Evolutionary conservation across 1,139 yeast species (phyloP), one percentile per base, ranked within the genome.

Genomic region (Pichia sp.): DNA sequence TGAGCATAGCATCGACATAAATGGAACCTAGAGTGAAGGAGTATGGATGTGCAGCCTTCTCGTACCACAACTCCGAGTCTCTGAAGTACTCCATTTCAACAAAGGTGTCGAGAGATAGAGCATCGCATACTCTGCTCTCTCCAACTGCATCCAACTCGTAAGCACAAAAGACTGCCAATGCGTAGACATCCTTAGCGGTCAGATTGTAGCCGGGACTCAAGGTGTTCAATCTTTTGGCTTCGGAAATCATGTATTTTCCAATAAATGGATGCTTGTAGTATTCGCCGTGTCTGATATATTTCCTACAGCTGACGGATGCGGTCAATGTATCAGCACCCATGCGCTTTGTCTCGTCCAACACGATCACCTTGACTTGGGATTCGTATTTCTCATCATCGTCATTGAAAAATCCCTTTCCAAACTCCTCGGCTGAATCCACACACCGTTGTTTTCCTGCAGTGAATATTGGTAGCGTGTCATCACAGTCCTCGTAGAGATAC

Each of bases 121-220:
- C 67, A 40, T 72, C 69, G 63, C 85, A 78, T 54, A 80, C 73
- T 12, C 73, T 72, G 4, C 82, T 73, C 26, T 66, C 55, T 3
- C 84, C 85, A 36, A 67, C 67, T 16, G 72, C 76, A 58, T 76
- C 76, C 56, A 80, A 65, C 61, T 80, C 86, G 62, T 70, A 82
- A 2, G 80, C 82, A 66, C 84, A 80, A 67, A 76, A 67, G 46
- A 67, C 65, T 58, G 75, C 68, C 57, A 79, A 59, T 47, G 65
- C 57, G 23, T 60, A 60, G 31, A 79, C 71, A 56, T 80, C 83
- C 7, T 60, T 54, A 1, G 66, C 57, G 4, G 75, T 68, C 9
- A 73, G 52, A 55, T 71, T 62, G 44, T 73, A 68, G 0, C 72
- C 76, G 1, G 74, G 74, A 44, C 74, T 67, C 6, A 63, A 61